Evolutionary conservation across 768 basidiomycete genomes (phyloP), one percentile per base, ranked within the genome.

Genomic region (Floccularia luteovirens): DNA sequence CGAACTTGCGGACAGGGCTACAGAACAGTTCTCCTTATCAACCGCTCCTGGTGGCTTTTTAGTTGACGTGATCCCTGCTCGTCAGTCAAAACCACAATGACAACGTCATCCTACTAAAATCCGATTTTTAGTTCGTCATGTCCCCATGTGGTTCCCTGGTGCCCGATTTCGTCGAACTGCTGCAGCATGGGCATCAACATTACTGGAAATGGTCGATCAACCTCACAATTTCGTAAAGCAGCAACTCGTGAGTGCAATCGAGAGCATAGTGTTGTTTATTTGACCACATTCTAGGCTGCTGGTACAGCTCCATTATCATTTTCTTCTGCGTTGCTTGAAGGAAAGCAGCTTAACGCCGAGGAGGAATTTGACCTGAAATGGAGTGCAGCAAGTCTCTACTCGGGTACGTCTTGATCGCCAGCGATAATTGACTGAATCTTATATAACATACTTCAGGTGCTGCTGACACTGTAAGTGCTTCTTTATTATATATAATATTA

Each of bases 311-410:
- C 64, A 16, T 52, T 64, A 12, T 84, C 79, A 5, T 82, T 79
- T 52, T 71, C 74, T 1, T 79, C 79, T 17, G 63, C 66, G 20
- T 54, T 79, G 41, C 66, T 84, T 20, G 70, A 82, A 47, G 65
- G 59, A 17, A 73, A 70, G 49, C 56, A 61, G 7, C 50, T 77
- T 22, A 70, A 58, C 34, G 55, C 59, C 3, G 74, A 80, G 43
- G 77, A 81, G 43, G 79, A 82, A 43, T 59, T 69, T 37, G 70
- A 76, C 44, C 62, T 85, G 43, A 84, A 80, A 54, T 82, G 81
- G 77, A 74, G 79, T 27, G 66, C 74, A 23, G 70, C 70, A n/a
- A 72, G 75, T 31, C 54, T 77, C 12, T 75, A 77, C 54, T 67
- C 70, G 36, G 74, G 72, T 73, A 45, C 31, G 61, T 52, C 21